Evolutionary conservation across 2,329 filamentous ascomycete genomes (phyloP), one percentile per base, ranked within the genome.

Genomic region (Didymella sp.): DNA sequence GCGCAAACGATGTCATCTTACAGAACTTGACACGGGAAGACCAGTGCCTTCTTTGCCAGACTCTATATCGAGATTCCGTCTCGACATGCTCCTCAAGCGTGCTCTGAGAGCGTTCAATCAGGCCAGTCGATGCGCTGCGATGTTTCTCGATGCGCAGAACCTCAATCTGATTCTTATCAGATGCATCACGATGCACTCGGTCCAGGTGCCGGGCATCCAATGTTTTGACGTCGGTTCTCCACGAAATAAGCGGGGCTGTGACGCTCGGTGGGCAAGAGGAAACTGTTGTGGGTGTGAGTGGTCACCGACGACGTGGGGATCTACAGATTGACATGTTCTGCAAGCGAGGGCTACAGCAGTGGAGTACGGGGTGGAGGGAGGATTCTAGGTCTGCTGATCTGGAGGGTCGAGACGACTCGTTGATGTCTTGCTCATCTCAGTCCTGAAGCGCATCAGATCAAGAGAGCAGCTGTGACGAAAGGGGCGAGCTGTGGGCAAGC

Each of bases 261-360:
- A 50, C 45, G 56, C 49, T 50, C n/a, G n/a, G 33, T 48, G 54
- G 38, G 40, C 21, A 46, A 45, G 38, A 13, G 13, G 28, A 43
- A 25, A 28, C 2, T 28, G 24, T 35, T 37, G 46, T 44, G 45
- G 45, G 31, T 44, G 37, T 40, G 27, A 51, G 48, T 46, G 53
- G 53, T 35, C 40, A 30, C 22, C 44, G 21, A 17, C 6, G 42
- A 48, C 30, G 42, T 55, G 53, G 42, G 24, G 63, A 64, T 66
- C 61, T 59, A 49, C 58, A 56, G 51, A 52, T 59, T 64, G 52
- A 33, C 58, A 64, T 53, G 55, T 41, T 28, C 49, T 49, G 56
- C 48, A 59, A 45, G 28, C 37, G 33, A 41, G 44, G 22, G 21
- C 11, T 21, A 40, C 31, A 17, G 51, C 21, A 38, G 38, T 49